These are phyloP conservation scores for Colletotrichum brevisporum DNA, from an alignment of 2,329 filamentous ascomycete species.

Conservation along the genomic window DNA sequence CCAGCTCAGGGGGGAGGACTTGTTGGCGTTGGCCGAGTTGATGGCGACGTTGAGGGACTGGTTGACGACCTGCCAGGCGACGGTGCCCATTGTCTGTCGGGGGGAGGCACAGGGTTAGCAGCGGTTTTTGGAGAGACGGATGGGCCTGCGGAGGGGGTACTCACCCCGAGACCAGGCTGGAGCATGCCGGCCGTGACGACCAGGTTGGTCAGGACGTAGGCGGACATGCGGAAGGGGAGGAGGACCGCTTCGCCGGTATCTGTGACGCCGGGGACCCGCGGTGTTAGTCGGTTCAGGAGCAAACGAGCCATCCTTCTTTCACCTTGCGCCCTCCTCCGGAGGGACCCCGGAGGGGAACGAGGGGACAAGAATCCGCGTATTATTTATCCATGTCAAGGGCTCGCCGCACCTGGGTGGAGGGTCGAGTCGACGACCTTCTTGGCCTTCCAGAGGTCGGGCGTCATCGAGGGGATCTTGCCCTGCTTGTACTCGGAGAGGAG, in stretches of 20 bases:
- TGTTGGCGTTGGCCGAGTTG: conserved; percentile 98
- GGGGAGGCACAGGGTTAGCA: conserved; percentile 31
- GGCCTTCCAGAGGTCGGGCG: conserved; percentile 89
- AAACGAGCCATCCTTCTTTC: neutral
- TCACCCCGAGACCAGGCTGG: conserved; percentile 84
- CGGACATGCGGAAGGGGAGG: conserved; percentile 97
- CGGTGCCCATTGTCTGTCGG: conserved; percentile 81
- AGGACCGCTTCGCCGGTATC: conserved; percentile 95
- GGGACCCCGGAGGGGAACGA: too few relatives aligned
- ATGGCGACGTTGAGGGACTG: conserved; percentile 98
- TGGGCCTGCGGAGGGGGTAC: conserved; percentile 41
- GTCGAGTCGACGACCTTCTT: conserved; percentile 99
- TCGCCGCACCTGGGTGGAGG: conserved; percentile 84
- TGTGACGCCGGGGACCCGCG: conserved; percentile 53
- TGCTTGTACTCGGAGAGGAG: conserved; percentile 89
- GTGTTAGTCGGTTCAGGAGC: conserved; percentile 27
- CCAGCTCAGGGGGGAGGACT: conserved; percentile 89
- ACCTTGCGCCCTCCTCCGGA: too few relatives aligned
- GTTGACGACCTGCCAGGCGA: conserved; percentile 96
- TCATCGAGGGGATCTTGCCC: conserved; percentile 85
- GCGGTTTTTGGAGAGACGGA: neutral
- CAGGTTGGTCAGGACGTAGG: conserved; percentile 92
- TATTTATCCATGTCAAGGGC: conserved; percentile 1
- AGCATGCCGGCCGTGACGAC: conserved; percentile 98
- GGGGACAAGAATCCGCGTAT: neutral